Conservation (phyloP, 495 filamentous ascomycete species). For the Cryomyces antarcticus region DNA sequence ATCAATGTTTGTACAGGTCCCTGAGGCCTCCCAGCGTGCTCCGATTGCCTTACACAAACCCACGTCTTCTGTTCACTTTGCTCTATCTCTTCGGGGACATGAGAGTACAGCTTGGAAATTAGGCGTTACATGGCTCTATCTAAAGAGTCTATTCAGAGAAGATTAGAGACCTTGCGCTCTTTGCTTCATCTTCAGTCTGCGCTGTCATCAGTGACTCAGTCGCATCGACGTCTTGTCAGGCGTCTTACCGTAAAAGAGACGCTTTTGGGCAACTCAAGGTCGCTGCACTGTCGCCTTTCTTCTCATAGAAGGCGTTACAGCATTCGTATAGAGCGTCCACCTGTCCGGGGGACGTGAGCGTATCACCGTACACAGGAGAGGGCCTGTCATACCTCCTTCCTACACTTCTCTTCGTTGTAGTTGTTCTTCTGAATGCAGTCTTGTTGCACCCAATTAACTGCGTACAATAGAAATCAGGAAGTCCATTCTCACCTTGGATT, state of each 20-base stretch:
- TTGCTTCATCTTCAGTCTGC: slow-evolving; percentile 67
- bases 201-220: background rate
- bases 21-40: slow-evolving; percentile 78
- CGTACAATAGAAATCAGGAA: background rate
- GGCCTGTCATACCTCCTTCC: slow-evolving; percentile 17
- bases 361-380: background rate
- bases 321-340: slow-evolving; percentile 92
- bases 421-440: slow-evolving; percentile 68
- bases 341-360: slow-evolving; percentile 16
- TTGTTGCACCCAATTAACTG: slow-evolving; percentile 15
- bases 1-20: slow-evolving; percentile 93
- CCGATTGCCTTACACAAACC: slow-evolving; percentile 83
- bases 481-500: slow-evolving; percentile 47
- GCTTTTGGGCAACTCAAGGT: slow-evolving; percentile 76
- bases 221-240: background rate
- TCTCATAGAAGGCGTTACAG: slow-evolving; percentile 73
- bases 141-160: background rate
- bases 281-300: slow-evolving; percentile 54
- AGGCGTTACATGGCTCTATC: slow-evolving; percentile 13
- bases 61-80: slow-evolving; percentile 46
- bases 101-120: slow-evolving; percentile 25
- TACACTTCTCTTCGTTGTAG: slow-evolving; percentile 77
- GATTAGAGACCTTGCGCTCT: slow-evolving; percentile 27
- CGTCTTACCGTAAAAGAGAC: slow-evolving; percentile 33
- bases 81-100: slow-evolving; percentile 32